These are phyloP conservation scores for Trematosphaeria pertusa DNA, from an alignment of 2,329 filamentous ascomycete species.

Conservation along the genomic window DNA sequence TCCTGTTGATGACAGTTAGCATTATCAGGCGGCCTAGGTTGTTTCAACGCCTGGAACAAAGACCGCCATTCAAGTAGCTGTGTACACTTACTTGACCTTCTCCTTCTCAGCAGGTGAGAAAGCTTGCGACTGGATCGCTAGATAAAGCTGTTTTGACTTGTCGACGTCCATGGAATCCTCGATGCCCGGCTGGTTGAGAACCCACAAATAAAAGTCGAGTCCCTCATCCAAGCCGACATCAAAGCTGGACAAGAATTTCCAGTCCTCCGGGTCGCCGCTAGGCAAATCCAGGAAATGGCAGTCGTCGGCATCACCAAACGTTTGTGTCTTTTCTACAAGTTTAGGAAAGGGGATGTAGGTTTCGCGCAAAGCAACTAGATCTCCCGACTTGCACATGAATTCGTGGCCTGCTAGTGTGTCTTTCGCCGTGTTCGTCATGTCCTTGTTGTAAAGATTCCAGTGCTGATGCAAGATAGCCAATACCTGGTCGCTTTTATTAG, in stretches of 20 bases:
- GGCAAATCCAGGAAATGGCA: constrained; percentile 7
- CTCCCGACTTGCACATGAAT: constrained; percentile 2
- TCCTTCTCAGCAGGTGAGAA: constrained; percentile 1
- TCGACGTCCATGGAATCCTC: neutral
- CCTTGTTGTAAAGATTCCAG: constrained; percentile 1
- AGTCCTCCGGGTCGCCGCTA: constrained; percentile 4
- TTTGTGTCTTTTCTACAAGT: constrained; percentile 3
- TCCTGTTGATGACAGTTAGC: constrained; percentile 1
- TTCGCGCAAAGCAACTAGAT: neutral
- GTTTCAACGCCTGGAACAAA: neutral
- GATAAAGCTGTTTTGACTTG: constrained; percentile 9
- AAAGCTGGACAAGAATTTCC: constrained; percentile 7
- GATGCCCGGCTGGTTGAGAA: constrained; percentile 2
- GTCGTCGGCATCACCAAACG: neutral
- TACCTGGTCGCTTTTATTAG: constrained; percentile 1
- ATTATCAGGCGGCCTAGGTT: neutral
- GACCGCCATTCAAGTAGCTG: constrained; percentile 1
- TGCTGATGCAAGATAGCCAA: neutral
- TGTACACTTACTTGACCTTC: constrained; percentile 8
- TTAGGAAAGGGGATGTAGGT: constrained; percentile 4
- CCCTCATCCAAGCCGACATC: constrained; percentile 5
- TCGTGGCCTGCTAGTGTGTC: neutral
- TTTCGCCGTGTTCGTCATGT: constrained; percentile 1
- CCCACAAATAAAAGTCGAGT: constrained; percentile 11
- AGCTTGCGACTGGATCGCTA: constrained; percentile 7